Base-by-base conservation (phyloP, 345 rosid species). In the Hirschfeldia incana region DNA sequence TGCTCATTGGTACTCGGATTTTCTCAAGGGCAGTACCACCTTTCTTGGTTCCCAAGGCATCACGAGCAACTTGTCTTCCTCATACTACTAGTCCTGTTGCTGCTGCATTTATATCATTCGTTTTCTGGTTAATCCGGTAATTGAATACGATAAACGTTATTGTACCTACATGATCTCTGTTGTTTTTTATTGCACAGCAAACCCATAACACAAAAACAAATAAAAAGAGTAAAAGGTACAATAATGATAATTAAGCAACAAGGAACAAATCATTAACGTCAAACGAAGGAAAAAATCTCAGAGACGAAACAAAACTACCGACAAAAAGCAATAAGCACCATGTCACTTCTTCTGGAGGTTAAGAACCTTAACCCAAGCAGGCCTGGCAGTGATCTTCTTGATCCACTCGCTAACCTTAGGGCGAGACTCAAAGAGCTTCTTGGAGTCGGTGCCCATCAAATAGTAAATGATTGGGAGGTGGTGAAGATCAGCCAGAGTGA, bases 401-500 rank as follows among this genome's bases (percentile, higher is more conserved):
- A 72, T 21, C 84, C 84, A 81, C 44, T 60, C 81, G 26, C 2
- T n/a, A 9, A 81, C 78, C 49, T 81, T 77, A 51, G 81, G 26
- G 21, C 66, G 70, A 33, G 84, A 49, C 13, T 77, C 63, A 17
- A 81, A 81, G 59, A 81, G 74, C 1, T 8, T n/a, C 78, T 77
- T 81, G 4, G 81, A 72, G 13, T 77, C 82, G 3, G 82, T 81
- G 6, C 66, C 79, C 85, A 82, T 80, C 72, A 88, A 44, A 84
- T 79, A 83, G 33, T 83, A 76, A 32, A 85, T 66, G 13, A 15
- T 67, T 0, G 91, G 89, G 0, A 85, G 69, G 74, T 87, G 85
- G 69, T 84, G 82, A 44, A 84, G 80, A 73, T 87, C 84, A 37
- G 89, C 92, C 74, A 84, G n/a, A 59, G 84, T 81, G 83, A 84